Base-by-base conservation (phyloP, 2,329 filamentous ascomycete genomes). In the Xylaria multiplex region DNA sequence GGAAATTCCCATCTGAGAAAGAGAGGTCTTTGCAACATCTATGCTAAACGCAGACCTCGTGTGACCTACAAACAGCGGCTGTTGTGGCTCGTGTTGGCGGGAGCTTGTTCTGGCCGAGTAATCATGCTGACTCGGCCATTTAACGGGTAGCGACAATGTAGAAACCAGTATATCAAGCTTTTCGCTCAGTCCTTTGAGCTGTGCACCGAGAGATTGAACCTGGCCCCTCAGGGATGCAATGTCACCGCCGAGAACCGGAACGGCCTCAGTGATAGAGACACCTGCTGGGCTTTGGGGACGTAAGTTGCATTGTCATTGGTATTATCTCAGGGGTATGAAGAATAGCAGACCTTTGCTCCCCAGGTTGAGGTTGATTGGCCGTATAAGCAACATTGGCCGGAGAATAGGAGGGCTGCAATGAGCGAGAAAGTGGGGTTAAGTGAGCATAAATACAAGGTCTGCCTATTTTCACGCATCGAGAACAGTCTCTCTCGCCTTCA, bases 11-110 rank as follows among this genome's bases (percentile, higher is more conserved):
- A 62, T 48, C 19, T 46, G 32, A 11, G 59, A 62, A 35, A 62
- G 59, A 35, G 59, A 56, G 16, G 42, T 49, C 50, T 56, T 62
- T 48, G 59, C 59, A 1, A 35, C 50, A 56, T 62, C 42, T 16
- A 62, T 32, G 14, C 43, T 62, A 16, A 62, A 62, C 19, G 59
- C 59, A 3, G 59, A 56, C 30, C 46, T 42, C 19, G 59, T 62
- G 46, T 62, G 59, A 2, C 59, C 59, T 42, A 62, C 40, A 32
- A 62, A 62, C 13, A 62, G 43, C 22, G 59, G 50, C 43, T 56
- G 59, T 14, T 49, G 59, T 19, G 46, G 57, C 35, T 52, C 37
- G 6, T 57, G 24, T 22, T 57, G 35, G 22, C n/a, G 40, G 24
- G 14, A 46, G 16, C 42, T 57, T 30, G 19, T 19, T 32, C 16